These are phyloP conservation scores for Stentor coeruleus DNA, from an alignment of 73 alveolate genomes.

Conservation along the genomic window DNA sequence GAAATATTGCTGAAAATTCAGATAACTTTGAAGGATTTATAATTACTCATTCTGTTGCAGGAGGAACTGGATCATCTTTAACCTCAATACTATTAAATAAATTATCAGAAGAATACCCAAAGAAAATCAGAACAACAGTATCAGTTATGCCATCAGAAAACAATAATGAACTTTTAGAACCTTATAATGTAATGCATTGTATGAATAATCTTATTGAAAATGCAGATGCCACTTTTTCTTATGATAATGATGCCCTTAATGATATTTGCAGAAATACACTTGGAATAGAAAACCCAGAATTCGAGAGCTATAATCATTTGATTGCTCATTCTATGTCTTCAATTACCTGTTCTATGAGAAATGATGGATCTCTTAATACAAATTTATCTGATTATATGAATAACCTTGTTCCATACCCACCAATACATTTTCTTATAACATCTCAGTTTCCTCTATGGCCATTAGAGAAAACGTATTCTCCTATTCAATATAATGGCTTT, in stretches of 20 bases:
- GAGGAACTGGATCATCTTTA: conserved; percentile 68
- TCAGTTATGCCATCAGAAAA: conserved; percentile 30
- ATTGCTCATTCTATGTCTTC: conserved; percentile 46
- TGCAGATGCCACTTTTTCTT: conserved; percentile 28
- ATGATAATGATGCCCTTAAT: conserved; percentile 59
- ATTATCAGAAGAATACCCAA: not conserved
- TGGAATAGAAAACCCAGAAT: conserved; percentile 34
- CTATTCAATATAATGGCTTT: conserved; percentile 21
- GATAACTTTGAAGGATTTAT: conserved; percentile 58
- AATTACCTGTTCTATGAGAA: conserved; percentile 37
- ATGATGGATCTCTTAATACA: conserved; percentile 61
- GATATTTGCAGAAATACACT: conserved; percentile 53
- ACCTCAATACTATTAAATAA: not conserved
- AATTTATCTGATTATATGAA: conserved; percentile 47
- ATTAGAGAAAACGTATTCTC: conserved; percentile 48
- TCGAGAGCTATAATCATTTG: conserved; percentile 32
- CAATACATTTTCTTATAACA: conserved; percentile 50
- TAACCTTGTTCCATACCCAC: conserved; percentile 59
- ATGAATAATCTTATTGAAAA: conserved; percentile 14
- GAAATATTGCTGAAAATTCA: conserved; percentile 46
- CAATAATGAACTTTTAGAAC: conserved; percentile 8
- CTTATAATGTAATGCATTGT: conserved; percentile 46
- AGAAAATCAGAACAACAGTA: conserved; percentile 22
- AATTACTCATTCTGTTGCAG: conserved; percentile 56
- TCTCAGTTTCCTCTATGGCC: conserved; percentile 53